A percentile compares a stretch with the other conserved stretches of the same genome.
Evolutionary conservation across 441 rosid genomes (phyloP).

Genomic region (Corymbia calophylla): DNA sequence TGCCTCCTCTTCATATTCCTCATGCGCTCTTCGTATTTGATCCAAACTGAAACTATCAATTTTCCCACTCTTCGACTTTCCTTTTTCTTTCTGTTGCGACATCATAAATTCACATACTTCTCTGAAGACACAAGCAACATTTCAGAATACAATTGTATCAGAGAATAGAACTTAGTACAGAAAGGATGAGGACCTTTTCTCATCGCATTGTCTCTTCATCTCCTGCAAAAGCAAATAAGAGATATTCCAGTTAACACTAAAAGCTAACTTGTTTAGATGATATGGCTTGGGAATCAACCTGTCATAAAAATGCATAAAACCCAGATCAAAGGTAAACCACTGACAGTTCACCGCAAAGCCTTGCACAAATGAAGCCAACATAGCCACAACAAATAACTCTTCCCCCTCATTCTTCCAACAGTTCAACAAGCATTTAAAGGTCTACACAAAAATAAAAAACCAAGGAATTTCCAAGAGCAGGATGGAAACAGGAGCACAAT

Average conservation of each 20-base stretch:
- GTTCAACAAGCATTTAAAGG: neutral
- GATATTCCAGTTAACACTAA: constrained; percentile 4
- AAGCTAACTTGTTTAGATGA: neutral
- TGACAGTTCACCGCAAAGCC: neutral
- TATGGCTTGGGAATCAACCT: neutral
- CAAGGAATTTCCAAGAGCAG: neutral
- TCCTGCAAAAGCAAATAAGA: constrained; percentile 52
- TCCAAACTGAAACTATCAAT: constrained; percentile 46
- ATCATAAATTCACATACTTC: constrained; percentile 67
- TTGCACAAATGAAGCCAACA: neutral
- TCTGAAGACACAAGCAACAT: constrained; percentile 41
- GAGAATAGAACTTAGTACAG: constrained; percentile 1
- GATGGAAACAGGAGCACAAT: neutral
- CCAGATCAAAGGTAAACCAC: neutral
- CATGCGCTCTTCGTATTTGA: constrained; percentile 67
- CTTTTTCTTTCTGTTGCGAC: constrained; percentile 76
- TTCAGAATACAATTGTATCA: constrained; percentile 14
- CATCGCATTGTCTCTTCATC: constrained; percentile 98
- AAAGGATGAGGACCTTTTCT: constrained; percentile 57
- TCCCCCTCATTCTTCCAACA: neutral
- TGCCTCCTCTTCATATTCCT: constrained; percentile 80
- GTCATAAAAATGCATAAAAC: neutral
- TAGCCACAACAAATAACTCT: neutral
- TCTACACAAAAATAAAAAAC: neutral
- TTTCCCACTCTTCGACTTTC: constrained; percentile 69